Conservation (phyloP, 2,329 filamentous ascomycete species). For the Cryphonectria japonica region DNA sequence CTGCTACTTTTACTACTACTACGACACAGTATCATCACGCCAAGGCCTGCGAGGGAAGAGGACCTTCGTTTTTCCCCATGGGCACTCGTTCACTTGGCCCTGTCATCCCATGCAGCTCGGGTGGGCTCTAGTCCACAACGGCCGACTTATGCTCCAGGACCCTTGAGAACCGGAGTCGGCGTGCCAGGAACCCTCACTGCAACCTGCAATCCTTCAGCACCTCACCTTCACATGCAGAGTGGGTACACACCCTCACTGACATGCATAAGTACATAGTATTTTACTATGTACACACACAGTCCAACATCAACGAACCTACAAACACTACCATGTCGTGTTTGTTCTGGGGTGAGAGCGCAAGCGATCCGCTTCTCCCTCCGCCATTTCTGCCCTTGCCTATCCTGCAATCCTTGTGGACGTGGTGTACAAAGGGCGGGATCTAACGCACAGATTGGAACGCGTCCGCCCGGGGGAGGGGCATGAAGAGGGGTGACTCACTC, state of each 20-base stretch:
- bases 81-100: background rate
- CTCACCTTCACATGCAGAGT: background rate
- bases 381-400: background rate
- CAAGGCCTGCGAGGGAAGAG: background rate
- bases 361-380: background rate
- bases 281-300: background rate
- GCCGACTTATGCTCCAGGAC: background rate
- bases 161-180: background rate
- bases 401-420: background rate
- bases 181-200: background rate
- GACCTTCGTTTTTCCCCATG: background rate
- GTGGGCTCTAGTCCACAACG: background rate
- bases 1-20: no score
- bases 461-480: no score
- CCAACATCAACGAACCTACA: background rate
- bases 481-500: background rate
- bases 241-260: background rate
- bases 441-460: background rate
- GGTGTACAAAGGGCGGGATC: background rate
- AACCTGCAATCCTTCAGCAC: background rate
- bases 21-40: no score
- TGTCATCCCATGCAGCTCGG: background rate
- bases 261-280: background rate
- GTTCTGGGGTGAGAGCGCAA: background rate
- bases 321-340: background rate